Evolutionary conservation across 2,329 filamentous ascomycete genomes (phyloP), one percentile per base, ranked within the genome.

Genomic region (Fonsecaea monophora): DNA sequence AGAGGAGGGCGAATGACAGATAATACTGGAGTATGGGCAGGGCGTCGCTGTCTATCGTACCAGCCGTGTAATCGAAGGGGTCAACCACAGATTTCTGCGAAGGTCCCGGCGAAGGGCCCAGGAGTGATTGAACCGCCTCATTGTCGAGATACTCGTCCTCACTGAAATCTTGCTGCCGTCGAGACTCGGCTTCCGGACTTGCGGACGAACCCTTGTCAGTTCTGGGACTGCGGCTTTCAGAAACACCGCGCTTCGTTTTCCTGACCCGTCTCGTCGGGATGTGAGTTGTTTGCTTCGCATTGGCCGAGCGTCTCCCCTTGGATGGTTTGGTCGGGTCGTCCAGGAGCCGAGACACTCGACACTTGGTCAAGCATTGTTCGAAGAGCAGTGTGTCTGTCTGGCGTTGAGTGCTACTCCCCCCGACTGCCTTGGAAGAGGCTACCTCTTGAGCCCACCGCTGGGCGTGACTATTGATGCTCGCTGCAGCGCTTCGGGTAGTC

Each of bases 391-490:
- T 35, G 12, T 61, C 64, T 18, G 50, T 35, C 42, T 66, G 21
- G 3, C 57, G 50, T 38, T 13, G 48, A 13, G 12, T 7, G 25
- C 15, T 30, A 15, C 21, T 15, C 10, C 34, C 50, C 6, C 50
- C 42, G 64, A 40, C 12, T 10, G 48, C 18, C 38, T 66, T 50
- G 25, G 64, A 62, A 5, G 38, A 12, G 21, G 64, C 60, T 21
- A 34, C 48, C 15, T 64, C 65, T 21, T 67, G 65, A 30, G 60
- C 65, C 65, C 65, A 67, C 40, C 65, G 42, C 42, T 67, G 65
- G 53, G 65, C 65, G 30, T 67, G 65, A 38, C 60, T 63, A 45
- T 67, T 67, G 65, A 67, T 67, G 55, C 65, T 67, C 9, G 65
- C 65, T 25, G 65, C 65, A n/a, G 65, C 65, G 7, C 60, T 63